Evolutionary conservation across 1,284 basidiomycete genomes (phyloP).

Genomic region (Sutorius eximius): DNA sequence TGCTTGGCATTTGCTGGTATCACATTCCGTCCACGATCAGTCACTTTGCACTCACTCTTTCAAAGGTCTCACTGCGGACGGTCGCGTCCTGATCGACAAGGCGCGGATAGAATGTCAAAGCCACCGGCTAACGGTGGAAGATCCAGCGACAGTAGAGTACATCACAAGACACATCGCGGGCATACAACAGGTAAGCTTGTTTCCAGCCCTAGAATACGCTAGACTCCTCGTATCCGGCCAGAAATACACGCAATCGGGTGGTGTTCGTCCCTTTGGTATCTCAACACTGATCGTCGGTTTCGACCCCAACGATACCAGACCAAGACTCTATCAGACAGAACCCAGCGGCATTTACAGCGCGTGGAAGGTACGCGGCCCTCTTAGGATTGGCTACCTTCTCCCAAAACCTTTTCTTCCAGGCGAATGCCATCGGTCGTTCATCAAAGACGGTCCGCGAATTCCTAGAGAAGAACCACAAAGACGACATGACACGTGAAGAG

Average conservation of each 20-base stretch:
- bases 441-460: constrained; percentile 99
- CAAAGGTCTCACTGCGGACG: constrained; percentile 94
- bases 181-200: constrained; percentile 82
- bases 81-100: constrained; percentile 97
- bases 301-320: constrained; percentile 87
- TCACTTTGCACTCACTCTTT: constrained; percentile 11
- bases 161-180: constrained; percentile 98
- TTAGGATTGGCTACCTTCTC: not conserved
- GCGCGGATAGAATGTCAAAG: constrained; percentile 98
- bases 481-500: constrained; percentile 85
- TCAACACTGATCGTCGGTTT: constrained; percentile 97
- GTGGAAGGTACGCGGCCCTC: constrained; percentile 79
- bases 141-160: constrained; percentile 97
- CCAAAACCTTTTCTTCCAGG: constrained; percentile 47
- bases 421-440: constrained; percentile 95
- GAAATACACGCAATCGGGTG: constrained; percentile 98
- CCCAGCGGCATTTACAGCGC: constrained; percentile 97
- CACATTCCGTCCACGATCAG: constrained; percentile 21
- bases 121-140: constrained; percentile 96
- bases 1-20: constrained; percentile 96
- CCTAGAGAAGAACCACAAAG: constrained; percentile 97
- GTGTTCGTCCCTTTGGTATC: constrained; percentile 97
- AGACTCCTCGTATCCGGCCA: constrained; percentile 33
- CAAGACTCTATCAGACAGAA: constrained; percentile 95
- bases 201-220: not conserved